Conservation (phyloP, 2,329 filamentous ascomycete genomes). For the Hypoxylon sp. region DNA sequence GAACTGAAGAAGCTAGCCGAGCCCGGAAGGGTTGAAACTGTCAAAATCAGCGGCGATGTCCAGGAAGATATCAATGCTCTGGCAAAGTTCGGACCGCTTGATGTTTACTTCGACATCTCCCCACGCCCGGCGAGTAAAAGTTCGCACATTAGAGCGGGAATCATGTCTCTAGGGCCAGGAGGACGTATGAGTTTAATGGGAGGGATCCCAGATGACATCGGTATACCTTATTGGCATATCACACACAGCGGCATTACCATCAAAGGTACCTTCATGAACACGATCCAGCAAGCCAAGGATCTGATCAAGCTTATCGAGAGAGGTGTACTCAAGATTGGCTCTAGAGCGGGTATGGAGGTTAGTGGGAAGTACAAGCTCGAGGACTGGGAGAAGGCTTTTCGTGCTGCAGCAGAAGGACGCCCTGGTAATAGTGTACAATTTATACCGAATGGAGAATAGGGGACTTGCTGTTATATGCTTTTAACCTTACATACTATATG, state of each 20-base stretch:
- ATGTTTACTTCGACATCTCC: conserved; percentile 60
- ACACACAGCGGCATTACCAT: conserved; percentile 53
- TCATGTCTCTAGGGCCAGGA: conserved; percentile 49
- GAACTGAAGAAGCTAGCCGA: conserved; percentile 46
- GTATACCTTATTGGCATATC: conserved; percentile 48
- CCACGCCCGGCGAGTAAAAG: conserved; percentile 52
- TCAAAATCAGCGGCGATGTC: conserved; percentile 55
- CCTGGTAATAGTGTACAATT: conserved; percentile 38
- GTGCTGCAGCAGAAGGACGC: conserved; percentile 31
- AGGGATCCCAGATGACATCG: conserved; percentile 42
- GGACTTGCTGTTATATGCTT: not conserved
- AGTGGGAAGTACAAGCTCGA: conserved; percentile 33
- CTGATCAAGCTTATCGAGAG: conserved; percentile 55
- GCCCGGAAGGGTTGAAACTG: conserved; percentile 50
- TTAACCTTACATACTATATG: not conserved
- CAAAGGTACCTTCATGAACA: conserved; percentile 58
- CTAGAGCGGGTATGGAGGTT: conserved; percentile 29
- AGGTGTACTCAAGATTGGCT: conserved; percentile 37
- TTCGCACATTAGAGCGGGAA: conserved; percentile 54
- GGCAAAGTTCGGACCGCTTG: conserved; percentile 49
- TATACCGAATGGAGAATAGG: conserved; percentile 32
- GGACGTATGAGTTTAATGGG: conserved; percentile 51
- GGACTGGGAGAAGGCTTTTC: conserved; percentile 38
- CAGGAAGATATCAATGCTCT: conserved; percentile 45
- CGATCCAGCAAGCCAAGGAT: conserved; percentile 50